Evolutionary conservation across 768 basidiomycete genomes (phyloP).

Genomic region (Neoboletus magnificus): DNA sequence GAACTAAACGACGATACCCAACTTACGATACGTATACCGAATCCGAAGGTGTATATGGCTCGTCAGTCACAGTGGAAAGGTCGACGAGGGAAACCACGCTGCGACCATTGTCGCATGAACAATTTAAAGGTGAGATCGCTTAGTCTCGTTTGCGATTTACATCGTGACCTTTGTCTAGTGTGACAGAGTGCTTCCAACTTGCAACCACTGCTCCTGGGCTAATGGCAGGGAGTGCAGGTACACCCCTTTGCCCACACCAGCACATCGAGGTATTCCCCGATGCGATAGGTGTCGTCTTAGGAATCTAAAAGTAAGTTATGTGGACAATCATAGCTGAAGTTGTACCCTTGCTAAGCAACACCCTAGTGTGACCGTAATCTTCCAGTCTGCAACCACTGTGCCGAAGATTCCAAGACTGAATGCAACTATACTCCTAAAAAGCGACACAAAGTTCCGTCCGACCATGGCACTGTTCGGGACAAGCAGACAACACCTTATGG

Average conservation of each 20-base stretch:
- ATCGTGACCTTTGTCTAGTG: slow-evolving; percentile 42
- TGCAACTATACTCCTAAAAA: slow-evolving; percentile 78
- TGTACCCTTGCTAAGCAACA: slow-evolving; percentile 1
- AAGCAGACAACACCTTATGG: slow-evolving; percentile 39
- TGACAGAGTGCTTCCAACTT: slow-evolving; percentile 65
- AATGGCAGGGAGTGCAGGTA: slow-evolving; percentile 65
- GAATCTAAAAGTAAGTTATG: slow-evolving; percentile 57
- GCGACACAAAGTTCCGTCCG: slow-evolving; percentile 50
- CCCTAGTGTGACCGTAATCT: slow-evolving; percentile 67
- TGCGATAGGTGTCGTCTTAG: slow-evolving; percentile 66
- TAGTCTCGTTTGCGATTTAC: neutral
- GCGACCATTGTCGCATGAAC: slow-evolving; percentile 68
- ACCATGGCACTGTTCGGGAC: slow-evolving; percentile 37
- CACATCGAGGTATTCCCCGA: slow-evolving; percentile 70
- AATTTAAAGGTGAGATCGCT: slow-evolving; percentile 60
- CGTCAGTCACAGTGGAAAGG: slow-evolving; percentile 75
- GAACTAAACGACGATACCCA: slow-evolving; percentile 48
- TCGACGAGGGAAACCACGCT: slow-evolving; percentile 69
- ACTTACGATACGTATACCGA: slow-evolving; percentile 64
- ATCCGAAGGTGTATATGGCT: slow-evolving; percentile 63
- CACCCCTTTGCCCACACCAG: slow-evolving; percentile 71
- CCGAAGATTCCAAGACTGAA: slow-evolving; percentile 46
- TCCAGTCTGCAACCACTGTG: slow-evolving; percentile 68
- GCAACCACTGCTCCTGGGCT: slow-evolving; percentile 69
- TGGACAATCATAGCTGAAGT: neutral